phyloP scores from a whole-genome alignment of 2,329 filamentous ascomycete genomes.

The Periglandula ipomoeae region DNA sequence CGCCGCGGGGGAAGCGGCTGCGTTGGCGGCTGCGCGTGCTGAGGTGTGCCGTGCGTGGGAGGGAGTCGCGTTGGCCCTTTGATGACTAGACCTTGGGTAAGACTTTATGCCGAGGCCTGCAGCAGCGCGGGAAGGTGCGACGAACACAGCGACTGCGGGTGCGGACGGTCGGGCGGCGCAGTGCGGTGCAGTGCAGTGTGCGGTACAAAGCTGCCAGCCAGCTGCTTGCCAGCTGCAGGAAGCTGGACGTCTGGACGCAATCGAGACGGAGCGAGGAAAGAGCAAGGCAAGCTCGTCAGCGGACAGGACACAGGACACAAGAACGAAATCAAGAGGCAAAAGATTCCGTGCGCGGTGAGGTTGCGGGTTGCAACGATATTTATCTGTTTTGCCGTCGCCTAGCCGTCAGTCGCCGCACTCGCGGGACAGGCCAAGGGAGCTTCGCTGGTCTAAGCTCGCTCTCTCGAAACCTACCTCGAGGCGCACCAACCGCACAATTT shows the following conservation, averaged over 20 bases:
- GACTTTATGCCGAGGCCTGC: background rate
- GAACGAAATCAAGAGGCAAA: background rate
- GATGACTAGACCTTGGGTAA: too few relatives aligned
- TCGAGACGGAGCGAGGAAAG: background rate
- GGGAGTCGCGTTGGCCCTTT: too few relatives aligned
- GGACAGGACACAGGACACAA: background rate
- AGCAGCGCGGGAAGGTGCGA: conserved; percentile 1
- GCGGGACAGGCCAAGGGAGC: background rate
- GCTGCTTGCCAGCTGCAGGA: too few relatives aligned
- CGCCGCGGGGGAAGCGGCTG: conserved; percentile 1
- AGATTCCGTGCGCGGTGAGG: background rate
- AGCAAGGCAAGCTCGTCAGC: conserved; percentile 1
- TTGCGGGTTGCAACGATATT: background rate
- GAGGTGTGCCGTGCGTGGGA: too few relatives aligned
- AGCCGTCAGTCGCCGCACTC: background rate
- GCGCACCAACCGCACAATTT: background rate
- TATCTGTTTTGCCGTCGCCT: background rate
- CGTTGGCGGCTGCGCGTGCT: background rate
- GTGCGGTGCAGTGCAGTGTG: background rate
- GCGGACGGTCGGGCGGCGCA: background rate
- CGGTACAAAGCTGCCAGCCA: too few relatives aligned
- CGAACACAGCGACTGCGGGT: background rate
- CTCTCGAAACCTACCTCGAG: background rate
- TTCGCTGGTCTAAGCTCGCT: too few relatives aligned
- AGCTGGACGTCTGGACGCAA: too few relatives aligned